Conservation (phyloP, 257 asterid species). For the Ballota nigra region DNA sequence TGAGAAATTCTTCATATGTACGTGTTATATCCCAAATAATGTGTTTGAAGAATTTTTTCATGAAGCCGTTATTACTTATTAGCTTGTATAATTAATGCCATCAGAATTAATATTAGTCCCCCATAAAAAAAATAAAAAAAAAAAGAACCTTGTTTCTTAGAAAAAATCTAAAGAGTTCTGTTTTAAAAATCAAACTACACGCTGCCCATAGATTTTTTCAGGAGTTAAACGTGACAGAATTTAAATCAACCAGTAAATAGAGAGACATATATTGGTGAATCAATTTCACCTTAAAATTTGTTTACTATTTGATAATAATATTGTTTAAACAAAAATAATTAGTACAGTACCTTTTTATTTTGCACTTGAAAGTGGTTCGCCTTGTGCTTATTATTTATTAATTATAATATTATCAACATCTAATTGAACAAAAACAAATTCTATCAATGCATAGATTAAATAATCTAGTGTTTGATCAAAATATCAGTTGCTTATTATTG, state of each 20-base stretch:
- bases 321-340: too few relatives aligned
- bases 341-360: too few relatives aligned
- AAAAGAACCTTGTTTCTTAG: background rate
- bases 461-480: too few relatives aligned
- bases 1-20: background rate
- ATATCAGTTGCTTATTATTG: too few relatives aligned
- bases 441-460: too few relatives aligned
- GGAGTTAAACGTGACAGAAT: background rate
- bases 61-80: background rate
- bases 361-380: too few relatives aligned
- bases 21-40: background rate
- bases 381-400: too few relatives aligned
- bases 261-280: background rate
- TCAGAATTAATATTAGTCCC: background rate
- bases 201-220: background rate
- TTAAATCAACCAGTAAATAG: background rate
- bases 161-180: background rate
- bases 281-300: too few relatives aligned
- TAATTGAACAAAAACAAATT: too few relatives aligned
- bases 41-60: background rate
- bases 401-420: too few relatives aligned
- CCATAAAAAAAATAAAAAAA: background rate
- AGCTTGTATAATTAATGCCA: background rate
- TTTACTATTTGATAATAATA: too few relatives aligned
- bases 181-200: too few relatives aligned